A percentile compares a stretch with the other conserved stretches of the same genome.
phyloP scores from a whole-genome alignment of 495 filamentous ascomycete species.

The Hyaloscypha finlandica region DNA sequence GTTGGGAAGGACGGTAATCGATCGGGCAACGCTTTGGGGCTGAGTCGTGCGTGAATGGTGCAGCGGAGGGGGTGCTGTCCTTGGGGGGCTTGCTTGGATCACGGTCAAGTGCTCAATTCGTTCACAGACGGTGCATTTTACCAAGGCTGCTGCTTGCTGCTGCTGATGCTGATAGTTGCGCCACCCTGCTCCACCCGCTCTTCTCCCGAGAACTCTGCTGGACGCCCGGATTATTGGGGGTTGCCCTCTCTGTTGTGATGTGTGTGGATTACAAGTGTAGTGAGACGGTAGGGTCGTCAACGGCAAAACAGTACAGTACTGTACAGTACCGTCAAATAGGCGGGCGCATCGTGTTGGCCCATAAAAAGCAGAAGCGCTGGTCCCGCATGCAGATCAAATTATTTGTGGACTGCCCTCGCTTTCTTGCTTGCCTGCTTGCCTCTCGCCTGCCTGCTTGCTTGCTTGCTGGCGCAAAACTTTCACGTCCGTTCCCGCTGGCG shows the following conservation, averaged over 20 bases:
- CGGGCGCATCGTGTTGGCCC: neutral
- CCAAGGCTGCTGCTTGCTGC: neutral
- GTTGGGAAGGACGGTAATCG: constrained; percentile 7
- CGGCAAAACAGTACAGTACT: no score
- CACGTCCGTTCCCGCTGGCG: neutral
- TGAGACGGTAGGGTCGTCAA: no score
- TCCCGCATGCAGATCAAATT: constrained; percentile 8
- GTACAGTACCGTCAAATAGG: neutral
- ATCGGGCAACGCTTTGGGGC: constrained; percentile 9
- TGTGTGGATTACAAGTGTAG: no score
- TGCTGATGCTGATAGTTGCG: neutral
- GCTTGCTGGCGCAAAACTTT: neutral
- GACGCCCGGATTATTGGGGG: neutral
- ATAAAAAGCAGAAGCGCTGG: neutral
- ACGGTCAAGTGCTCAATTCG: neutral
- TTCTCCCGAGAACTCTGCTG: neutral
- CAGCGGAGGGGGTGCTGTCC: neutral
- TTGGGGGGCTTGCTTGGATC: neutral
- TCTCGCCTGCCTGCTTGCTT: neutral
- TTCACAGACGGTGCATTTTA: neutral
- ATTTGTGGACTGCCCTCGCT: constrained; percentile 11
- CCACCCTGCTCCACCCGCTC: neutral
- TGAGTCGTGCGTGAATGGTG: neutral
- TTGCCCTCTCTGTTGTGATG: neutral
- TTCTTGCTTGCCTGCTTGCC: neutral